Evolutionary conservation across 495 filamentous ascomycete genomes (phyloP), one percentile per base, ranked within the genome.

Genomic region (Penicillium turbatum): DNA sequence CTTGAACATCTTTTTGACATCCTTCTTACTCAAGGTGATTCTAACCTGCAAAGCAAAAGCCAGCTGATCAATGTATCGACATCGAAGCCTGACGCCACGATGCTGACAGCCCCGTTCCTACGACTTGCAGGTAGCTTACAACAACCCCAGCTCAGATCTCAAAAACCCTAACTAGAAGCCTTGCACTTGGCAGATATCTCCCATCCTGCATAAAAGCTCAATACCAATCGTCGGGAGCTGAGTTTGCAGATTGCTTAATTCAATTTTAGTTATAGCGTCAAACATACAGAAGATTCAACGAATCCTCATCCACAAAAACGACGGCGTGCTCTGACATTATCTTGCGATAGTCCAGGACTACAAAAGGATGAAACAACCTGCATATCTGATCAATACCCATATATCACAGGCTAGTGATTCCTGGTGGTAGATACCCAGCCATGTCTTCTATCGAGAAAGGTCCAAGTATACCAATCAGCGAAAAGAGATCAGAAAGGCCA

Each of bases 291-390:
- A 36, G 31, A 21, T 36, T 26, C 13, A 26, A 26, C 24, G 11
- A 38, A 40, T 21, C 50, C 38, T 30, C 48, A 58, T 50, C 35
- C 19, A 15, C 32, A 26, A 11, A 10, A 17, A 8, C 31, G 51
- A 58, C 54, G 55, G 55, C 55, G 55, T 58, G 50, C 55, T 58
- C 44, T 15, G 39, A 17, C 16, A 7, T 26, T 31, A 30, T 7
- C 21, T 27, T 43, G 45, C 29, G 38, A 43, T 17, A 41, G 10
- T 35, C 30, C 2, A 19, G 24, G 21, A 9, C 17, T 12, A 38
- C 15, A 42, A 43, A 44, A 37, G 10, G 31, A 45, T 34, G 10
- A 34, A 15, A n/a, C n/a, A n/a, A n/a, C n/a, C n/a, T n/a, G n/a
- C n/a, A n/a, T n/a, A n/a, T n/a, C n/a, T n/a, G n/a, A n/a, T n/a